Percentiles rank a stretch among this genome's conserved stretches.
phyloP scores from a whole-genome alignment of 202 grass and related monocot genomes.

The Elaeis oleifera region DNA sequence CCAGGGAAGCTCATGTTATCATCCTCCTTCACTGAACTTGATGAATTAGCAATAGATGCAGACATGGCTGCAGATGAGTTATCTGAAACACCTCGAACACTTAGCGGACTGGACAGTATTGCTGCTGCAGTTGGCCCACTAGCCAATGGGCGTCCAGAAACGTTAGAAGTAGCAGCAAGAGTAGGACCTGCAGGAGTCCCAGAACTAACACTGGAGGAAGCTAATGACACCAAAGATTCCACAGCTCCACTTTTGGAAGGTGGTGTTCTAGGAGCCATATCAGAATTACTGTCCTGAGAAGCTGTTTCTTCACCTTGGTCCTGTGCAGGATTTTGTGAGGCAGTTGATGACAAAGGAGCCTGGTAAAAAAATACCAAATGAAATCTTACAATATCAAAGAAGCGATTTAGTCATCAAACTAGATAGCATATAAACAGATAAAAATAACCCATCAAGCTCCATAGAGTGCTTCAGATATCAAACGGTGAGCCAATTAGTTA shows the following conservation, averaged over 20 bases:
- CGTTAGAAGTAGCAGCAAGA: slow-evolving; percentile 32
- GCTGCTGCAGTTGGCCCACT: slow-evolving; percentile 25
- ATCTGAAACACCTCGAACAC: slow-evolving; percentile 51
- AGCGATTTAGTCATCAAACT: slow-evolving; percentile 5
- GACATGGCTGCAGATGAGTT: slow-evolving; percentile 38
- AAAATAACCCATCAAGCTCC: no score
- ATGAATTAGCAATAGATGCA: slow-evolving; percentile 40
- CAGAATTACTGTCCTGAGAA: slow-evolving; percentile 61
- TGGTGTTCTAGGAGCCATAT: slow-evolving; percentile 48
- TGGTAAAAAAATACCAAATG: slow-evolving; percentile 34
- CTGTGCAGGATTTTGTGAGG: slow-evolving; percentile 43
- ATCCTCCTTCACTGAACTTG: slow-evolving; percentile 62
- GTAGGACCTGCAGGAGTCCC: slow-evolving; percentile 27
- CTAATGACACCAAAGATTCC: slow-evolving; percentile 35
- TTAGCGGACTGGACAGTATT: slow-evolving; percentile 40
- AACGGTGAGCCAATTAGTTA: no score
- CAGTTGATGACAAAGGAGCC: slow-evolving; percentile 42
- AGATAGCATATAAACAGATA: background rate
- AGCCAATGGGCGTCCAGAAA: slow-evolving; percentile 33
- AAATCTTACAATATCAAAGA: slow-evolving; percentile 21
- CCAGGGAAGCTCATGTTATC: slow-evolving; percentile 60
- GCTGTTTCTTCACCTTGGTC: slow-evolving; percentile 58
- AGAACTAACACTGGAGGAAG: slow-evolving; percentile 33
- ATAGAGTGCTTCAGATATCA: no score
- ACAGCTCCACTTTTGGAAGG: slow-evolving; percentile 57